Evolutionary conservation across 495 filamentous ascomycete genomes (phyloP).

Genomic region (Talaromyces thailandensis): DNA sequence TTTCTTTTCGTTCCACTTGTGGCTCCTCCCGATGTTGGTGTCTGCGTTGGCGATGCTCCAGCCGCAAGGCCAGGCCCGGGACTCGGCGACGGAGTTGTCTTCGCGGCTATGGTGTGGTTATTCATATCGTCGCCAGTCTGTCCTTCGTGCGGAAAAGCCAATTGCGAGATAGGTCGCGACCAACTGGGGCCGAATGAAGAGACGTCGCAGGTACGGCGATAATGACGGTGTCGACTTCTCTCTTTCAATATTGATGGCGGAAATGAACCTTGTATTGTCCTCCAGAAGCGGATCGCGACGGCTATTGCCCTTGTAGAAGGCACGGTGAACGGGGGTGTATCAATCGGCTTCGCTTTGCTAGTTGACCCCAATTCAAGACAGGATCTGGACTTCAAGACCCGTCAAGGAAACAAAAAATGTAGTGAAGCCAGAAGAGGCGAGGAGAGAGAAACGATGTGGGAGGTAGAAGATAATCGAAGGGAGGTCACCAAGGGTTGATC

Average conservation of each 20-base stretch:
- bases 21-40: slow-evolving; percentile 19
- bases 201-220: not conserved
- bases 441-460: not conserved
- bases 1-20: slow-evolving; percentile 57
- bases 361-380: not conserved
- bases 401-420: not conserved
- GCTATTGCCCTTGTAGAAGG: not conserved
- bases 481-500: not conserved
- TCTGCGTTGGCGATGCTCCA: not conserved
- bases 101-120: not conserved
- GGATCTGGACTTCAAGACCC: not conserved
- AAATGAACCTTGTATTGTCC: not conserved
- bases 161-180: slow-evolving; percentile 17
- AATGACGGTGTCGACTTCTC: not conserved
- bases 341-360: not conserved
- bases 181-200: not conserved
- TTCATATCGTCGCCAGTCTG: not conserved
- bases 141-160: not conserved
- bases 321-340: not conserved
- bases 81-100: slow-evolving; percentile 23
- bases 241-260: not conserved
- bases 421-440: not conserved
- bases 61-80: not conserved
- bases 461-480: not conserved
- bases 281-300: not conserved